A percentile compares a stretch with the other conserved stretches of the same genome.
phyloP scores from a whole-genome alignment of 371 early-diverging fungal species.

The Enteropsectra breve region DNA sequence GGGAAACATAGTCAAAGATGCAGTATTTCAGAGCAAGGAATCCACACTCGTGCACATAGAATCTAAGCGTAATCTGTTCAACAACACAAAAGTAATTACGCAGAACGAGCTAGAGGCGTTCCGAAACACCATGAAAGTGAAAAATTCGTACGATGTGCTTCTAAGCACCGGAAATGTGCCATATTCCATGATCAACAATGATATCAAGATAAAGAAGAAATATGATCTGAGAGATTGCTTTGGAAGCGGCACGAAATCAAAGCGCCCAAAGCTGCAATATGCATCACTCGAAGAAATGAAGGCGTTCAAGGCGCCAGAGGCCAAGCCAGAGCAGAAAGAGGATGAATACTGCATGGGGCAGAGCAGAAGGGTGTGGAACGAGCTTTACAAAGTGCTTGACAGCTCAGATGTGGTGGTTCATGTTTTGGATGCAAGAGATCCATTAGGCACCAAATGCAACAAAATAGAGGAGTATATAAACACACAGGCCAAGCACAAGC shows the following conservation, averaged over 20 bases:
- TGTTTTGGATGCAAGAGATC: constrained; percentile 94
- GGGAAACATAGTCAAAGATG: constrained; percentile 84
- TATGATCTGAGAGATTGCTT: constrained; percentile 77
- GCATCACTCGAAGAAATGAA: constrained; percentile 74
- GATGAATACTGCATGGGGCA: constrained; percentile 76
- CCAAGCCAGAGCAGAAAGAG: neutral
- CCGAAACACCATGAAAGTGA: constrained; percentile 61
- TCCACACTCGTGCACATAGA: constrained; percentile 70
- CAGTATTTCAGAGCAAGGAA: constrained; percentile 74
- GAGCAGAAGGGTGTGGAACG: constrained; percentile 94
- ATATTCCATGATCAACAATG: constrained; percentile 70
- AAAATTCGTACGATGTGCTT: constrained; percentile 84
- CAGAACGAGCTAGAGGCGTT: constrained; percentile 74
- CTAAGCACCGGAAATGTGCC: constrained; percentile 87
- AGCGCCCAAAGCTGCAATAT: constrained; percentile 65
- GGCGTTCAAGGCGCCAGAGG: constrained; percentile 40
- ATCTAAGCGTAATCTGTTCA: constrained; percentile 91
- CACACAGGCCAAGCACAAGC: constrained; percentile 86
- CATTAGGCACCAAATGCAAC: constrained; percentile 81
- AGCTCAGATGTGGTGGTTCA: constrained; percentile 91
- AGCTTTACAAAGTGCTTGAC: constrained; percentile 96
- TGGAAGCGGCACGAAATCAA: constrained; percentile 73
- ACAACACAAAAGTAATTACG: constrained; percentile 68
- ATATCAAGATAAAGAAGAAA: constrained; percentile 66
- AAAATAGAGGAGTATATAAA: constrained; percentile 78